Percentiles rank a stretch among this genome's conserved stretches.
Evolutionary conservation across 148 eudicot genomes (phyloP).

Genomic region (Pouteria glomerata): DNA sequence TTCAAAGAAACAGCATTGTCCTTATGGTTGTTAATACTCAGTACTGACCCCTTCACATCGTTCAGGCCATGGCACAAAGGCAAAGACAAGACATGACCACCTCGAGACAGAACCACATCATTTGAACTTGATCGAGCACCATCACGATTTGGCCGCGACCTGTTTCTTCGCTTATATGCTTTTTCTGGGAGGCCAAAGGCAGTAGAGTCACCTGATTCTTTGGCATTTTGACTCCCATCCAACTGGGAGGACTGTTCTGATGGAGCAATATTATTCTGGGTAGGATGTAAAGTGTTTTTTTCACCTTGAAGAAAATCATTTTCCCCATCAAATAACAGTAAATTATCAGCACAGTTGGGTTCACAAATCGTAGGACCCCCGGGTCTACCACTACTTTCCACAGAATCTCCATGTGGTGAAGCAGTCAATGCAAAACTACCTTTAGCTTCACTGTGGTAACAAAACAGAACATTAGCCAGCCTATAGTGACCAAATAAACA

Average conservation of each 20-base stretch:
- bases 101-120: constrained; percentile 44
- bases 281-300: constrained; percentile 35
- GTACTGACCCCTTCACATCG: constrained; percentile 20
- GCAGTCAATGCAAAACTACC: constrained; percentile 79
- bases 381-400: constrained; percentile 86
- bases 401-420: constrained; percentile 89
- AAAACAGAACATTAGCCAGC: constrained; percentile 9
- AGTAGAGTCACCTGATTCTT: constrained; percentile 59
- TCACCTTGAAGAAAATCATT: constrained; percentile 49
- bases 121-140: constrained; percentile 59
- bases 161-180: constrained; percentile 76
- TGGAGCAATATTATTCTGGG: constrained; percentile 36
- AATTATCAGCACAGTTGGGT: constrained; percentile 91
- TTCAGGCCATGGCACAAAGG: constrained; percentile 40
- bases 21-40: constrained; percentile 19
- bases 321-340: constrained; percentile 68
- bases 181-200: constrained; percentile 52
- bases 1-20: constrained; percentile 14
- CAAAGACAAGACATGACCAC: constrained; percentile 39
- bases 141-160: constrained; percentile 67
- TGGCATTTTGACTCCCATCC: constrained; percentile 41
- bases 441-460: constrained; percentile 70
- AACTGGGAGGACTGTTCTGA: constrained; percentile 59
- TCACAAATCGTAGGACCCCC: constrained; percentile 59
- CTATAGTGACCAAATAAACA: neutral